These are phyloP conservation scores for Peronospora tabacina DNA, from an alignment of 352 stramenopile species.

Conservation along the genomic window DNA sequence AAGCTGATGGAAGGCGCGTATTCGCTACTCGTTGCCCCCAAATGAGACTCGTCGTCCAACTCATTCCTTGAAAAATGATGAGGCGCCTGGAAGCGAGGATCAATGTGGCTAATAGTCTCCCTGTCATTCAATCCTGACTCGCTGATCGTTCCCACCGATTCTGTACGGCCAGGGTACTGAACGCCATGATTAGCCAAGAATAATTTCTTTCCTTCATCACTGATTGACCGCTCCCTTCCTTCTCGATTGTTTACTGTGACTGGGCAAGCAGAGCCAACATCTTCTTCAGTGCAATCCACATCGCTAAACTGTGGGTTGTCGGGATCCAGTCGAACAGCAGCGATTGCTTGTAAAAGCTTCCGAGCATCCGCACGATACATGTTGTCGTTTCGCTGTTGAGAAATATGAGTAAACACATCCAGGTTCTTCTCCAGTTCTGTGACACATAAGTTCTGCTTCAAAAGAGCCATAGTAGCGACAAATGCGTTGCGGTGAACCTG, in stretches of 20 bases:
- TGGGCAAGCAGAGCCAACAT: conserved; percentile 42
- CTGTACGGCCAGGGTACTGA: conserved; percentile 15
- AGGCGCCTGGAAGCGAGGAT: conserved; percentile 35
- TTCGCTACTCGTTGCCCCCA: conserved; percentile 40
- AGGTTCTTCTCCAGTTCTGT: conserved; percentile 76
- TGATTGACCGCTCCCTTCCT: conserved; percentile 62
- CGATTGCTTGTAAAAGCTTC: conserved; percentile 79
- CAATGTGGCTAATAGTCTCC: conserved; percentile 29
- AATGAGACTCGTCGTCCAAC: conserved; percentile 46
- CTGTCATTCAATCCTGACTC: conserved; percentile 24
- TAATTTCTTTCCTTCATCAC: conserved; percentile 79
- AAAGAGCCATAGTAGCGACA: conserved; percentile 50
- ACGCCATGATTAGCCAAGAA: conserved; percentile 54
- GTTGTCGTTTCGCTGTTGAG: conserved; percentile 74
- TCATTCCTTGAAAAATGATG: conserved; percentile 48
- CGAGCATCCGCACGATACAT: conserved; percentile 73
- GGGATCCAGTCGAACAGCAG: conserved; percentile 68
- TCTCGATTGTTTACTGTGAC: conserved; percentile 63
- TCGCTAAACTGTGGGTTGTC: conserved; percentile 73
- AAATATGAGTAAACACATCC: conserved; percentile 73
- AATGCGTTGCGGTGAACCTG: conserved; percentile 80
- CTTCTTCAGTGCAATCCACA: conserved; percentile 47
- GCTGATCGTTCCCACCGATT: conserved; percentile 27
- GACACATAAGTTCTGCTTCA: conserved; percentile 75
- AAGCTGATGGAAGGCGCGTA: conserved; percentile 36